Percentiles rank a stretch among this genome's conserved stretches.
Conservation (phyloP, 176 grass and related monocot genomes). For the Tuctoria greenei region DNA sequence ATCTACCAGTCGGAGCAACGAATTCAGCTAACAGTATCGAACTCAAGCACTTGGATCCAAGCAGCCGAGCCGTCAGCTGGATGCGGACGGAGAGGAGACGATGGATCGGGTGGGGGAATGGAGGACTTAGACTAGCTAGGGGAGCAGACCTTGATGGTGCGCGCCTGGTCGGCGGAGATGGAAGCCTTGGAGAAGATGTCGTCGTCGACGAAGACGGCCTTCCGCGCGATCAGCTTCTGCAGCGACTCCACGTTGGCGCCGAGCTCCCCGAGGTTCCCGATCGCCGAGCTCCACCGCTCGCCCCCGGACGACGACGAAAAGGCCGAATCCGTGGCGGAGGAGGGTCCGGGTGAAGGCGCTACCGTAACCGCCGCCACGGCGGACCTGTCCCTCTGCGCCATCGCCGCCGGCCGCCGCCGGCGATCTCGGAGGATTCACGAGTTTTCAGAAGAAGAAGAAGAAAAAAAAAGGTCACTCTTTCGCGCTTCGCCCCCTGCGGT, state of each 20-base stretch:
- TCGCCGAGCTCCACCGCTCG: constrained; percentile 71
- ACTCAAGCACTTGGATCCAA: background rate
- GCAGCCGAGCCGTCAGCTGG: background rate
- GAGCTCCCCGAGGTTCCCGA: constrained; percentile 77
- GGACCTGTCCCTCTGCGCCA: constrained; percentile 45
- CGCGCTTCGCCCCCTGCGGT: background rate
- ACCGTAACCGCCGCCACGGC: background rate
- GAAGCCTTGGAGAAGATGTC: constrained; percentile 89
- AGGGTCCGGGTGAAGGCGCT: background rate
- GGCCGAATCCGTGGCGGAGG: background rate
- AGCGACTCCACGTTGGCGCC: constrained; percentile 66
- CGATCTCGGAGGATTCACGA: background rate
- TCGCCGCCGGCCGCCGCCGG: background rate
- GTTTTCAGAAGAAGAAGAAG: no score
- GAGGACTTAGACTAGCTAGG: background rate
- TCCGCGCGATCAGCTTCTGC: constrained; percentile 74
- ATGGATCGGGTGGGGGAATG: background rate
- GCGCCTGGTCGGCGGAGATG: constrained; percentile 74
- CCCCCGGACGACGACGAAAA: constrained; percentile 12
- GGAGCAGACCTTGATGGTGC: constrained; percentile 75
- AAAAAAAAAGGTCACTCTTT: background rate
- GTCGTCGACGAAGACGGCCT: constrained; percentile 85
- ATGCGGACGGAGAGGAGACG: background rate
- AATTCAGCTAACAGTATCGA: background rate
- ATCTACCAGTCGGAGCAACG: background rate